Evolutionary conservation across 1,284 basidiomycete species (phyloP), one percentile per base, ranked within the genome.

Genomic region (Gomphus sp.): DNA sequence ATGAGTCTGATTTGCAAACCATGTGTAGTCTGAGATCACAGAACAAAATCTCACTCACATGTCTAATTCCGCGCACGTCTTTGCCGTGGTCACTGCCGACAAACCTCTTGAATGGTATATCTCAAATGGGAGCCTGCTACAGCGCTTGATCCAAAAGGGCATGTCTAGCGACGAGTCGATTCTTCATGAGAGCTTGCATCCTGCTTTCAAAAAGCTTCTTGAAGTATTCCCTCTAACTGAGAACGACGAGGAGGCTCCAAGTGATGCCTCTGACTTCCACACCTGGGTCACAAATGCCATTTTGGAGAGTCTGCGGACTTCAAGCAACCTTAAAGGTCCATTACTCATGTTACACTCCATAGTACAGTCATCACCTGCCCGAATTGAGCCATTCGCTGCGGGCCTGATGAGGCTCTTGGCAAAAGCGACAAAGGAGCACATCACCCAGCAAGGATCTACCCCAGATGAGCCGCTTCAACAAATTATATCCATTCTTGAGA

Each of bases 341-440:
- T 78, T 99, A 49, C 80, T 93, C 62, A 87, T 99, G 76, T 77
- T 99, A 57, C 88, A 91, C 68, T 90, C 92, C 0, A 88, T 96
- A 66, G 86, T 94, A n/a, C 83, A 90, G 65, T 81, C 86, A 36
- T 80, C 85, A 28, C 90, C 93, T 0, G 89, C 93, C 67, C 85
- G 91, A 58, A 84, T 96, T 52, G 94, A 99, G 65, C 77, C 80
- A 0, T 95, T 96, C 71, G 78, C 88, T 39, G 73, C 79, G 1
- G 78, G 82, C 10, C 77, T 98, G 12, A 85, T 94, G 74, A 95
- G 91, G 68, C 80, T 97, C 6, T 80, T 98, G 56, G 87, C 84
- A 66, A 92, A 89, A 69, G 78, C 97, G 28, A 84, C 89, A 60
- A 95, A 94, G 70, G 95, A 98, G 34, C 95, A 98, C 66, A 81